Percentiles rank a stretch among this genome's conserved stretches.
These are phyloP conservation scores for Mycena maculata DNA, from an alignment of 768 basidiomycete genomes.

Conservation along the genomic window DNA sequence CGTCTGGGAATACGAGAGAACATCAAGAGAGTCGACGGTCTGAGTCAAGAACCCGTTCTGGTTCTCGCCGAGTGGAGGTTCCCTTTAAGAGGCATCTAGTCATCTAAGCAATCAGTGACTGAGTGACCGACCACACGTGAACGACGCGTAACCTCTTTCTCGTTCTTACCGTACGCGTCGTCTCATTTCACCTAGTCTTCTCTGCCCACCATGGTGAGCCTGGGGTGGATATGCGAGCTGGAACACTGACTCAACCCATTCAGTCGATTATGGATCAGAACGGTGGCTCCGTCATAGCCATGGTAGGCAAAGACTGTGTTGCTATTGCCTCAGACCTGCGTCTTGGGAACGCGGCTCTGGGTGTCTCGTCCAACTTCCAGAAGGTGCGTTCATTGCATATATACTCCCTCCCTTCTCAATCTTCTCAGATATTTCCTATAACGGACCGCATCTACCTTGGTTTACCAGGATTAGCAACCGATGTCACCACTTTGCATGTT, in stretches of 20 bases:
- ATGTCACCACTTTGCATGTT: constrained; percentile 89
- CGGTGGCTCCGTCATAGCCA: constrained; percentile 98
- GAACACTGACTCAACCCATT: constrained; percentile 28
- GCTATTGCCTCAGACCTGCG: constrained; percentile 97
- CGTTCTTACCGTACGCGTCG: constrained; percentile 29
- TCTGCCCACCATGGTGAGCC: constrained; percentile 55
- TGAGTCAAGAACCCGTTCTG: too few species aligned
- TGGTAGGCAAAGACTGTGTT: constrained; percentile 99
- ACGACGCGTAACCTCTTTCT: constrained; percentile 58
- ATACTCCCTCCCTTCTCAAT: constrained; percentile 27
- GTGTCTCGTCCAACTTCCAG: constrained; percentile 92
- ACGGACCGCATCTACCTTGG: constrained; percentile 94
- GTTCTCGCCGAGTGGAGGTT: too few species aligned
- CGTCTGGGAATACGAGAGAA: not conserved
- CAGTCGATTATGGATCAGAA: constrained; percentile 94
- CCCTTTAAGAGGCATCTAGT: too few species aligned
- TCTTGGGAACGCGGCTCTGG: constrained; percentile 87
- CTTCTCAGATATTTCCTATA: constrained; percentile 87
- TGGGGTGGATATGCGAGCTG: not conserved
- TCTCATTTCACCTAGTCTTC: constrained; percentile 29
- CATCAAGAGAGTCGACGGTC: constrained; percentile 9
- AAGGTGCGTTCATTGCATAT: constrained; percentile 67
- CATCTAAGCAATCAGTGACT: too few species aligned
- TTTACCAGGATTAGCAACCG: constrained; percentile 91
- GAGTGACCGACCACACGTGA: constrained; percentile 44